Percentiles rank a stretch among this genome's conserved stretches.
Evolutionary conservation across 768 basidiomycete genomes (phyloP).

Genomic region (Coprinellus micaceus): DNA sequence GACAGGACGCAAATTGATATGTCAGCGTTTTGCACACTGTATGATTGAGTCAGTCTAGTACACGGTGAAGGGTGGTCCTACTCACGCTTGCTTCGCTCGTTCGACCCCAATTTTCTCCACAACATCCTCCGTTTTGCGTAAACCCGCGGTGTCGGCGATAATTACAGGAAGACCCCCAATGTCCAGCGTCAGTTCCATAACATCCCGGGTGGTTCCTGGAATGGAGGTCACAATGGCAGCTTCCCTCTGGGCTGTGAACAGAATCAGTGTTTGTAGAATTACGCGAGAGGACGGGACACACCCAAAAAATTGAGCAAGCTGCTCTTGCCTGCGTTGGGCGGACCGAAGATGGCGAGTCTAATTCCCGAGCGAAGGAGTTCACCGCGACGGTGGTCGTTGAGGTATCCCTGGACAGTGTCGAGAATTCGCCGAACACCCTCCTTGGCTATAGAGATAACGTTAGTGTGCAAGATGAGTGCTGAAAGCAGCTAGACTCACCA

Average conservation of each 20-base stretch:
- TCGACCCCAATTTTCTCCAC: constrained; percentile 83
- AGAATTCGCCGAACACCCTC: constrained; percentile 47
- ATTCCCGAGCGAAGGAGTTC: constrained; percentile 84
- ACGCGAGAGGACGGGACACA: constrained; percentile 25
- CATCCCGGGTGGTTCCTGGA: constrained; percentile 87
- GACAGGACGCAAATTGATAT: constrained; percentile 80
- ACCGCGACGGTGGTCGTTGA: constrained; percentile 71
- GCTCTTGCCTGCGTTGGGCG: constrained; percentile 94
- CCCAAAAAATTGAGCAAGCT: constrained; percentile 83
- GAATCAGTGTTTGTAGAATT: neutral
- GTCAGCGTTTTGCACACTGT: constrained; percentile 65
- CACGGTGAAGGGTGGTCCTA: constrained; percentile 8
- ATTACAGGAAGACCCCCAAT: constrained; percentile 83
- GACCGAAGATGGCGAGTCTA: constrained; percentile 83
- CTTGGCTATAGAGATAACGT: constrained; percentile 56
- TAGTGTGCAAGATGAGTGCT: too few species aligned
- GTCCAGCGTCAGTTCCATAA: constrained; percentile 81
- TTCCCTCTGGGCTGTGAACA: constrained; percentile 65
- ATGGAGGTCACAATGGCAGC: constrained; percentile 87
- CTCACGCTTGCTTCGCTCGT: constrained; percentile 66
- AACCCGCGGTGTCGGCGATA: constrained; percentile 82
- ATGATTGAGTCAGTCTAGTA: neutral
- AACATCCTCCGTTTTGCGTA: constrained; percentile 62
- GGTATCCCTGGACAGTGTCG: constrained; percentile 47
- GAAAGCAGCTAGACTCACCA: too few species aligned